Percentiles rank a stretch among this genome's conserved stretches.
Conservation (phyloP, 768 basidiomycete genomes). For the Termitomyces sp. region DNA sequence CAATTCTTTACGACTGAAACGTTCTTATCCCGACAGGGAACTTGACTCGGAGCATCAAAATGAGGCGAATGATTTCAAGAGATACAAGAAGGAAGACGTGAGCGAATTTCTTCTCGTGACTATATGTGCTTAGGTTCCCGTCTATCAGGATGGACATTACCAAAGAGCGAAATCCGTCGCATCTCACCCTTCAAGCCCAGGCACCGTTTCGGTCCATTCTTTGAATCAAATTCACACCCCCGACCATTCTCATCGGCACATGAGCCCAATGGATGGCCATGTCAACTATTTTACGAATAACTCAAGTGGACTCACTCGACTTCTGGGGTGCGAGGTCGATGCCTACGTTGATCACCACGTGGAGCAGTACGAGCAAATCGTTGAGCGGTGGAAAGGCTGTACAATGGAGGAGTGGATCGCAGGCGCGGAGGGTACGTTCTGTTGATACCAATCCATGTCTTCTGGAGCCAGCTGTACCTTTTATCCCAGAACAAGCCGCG, state of each 20-base stretch:
- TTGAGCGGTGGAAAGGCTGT: conserved; percentile 48
- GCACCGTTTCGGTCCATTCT: conserved; percentile 4
- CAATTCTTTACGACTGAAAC: conserved; percentile 5
- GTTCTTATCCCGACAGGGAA: conserved; percentile 6
- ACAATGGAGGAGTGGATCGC: conserved; percentile 51
- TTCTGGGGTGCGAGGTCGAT: conserved; percentile 44
- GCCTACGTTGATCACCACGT: conserved; percentile 36
- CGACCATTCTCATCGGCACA: conserved; percentile 6
- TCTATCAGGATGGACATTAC: conserved; percentile 12
- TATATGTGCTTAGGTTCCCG: neutral
- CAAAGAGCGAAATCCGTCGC: conserved; percentile 7
- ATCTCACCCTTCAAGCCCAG: conserved; percentile 7
- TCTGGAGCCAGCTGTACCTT: neutral
- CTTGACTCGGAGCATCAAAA: conserved; percentile 4
- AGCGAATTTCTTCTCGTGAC: neutral
- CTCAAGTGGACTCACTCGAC: conserved; percentile 28
- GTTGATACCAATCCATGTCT: neutral
- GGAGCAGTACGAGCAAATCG: conserved; percentile 41
- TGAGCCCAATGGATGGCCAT: conserved; percentile 5
- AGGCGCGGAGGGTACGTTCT: conserved; percentile 45
- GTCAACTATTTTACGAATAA: neutral
- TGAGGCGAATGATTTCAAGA: conserved; percentile 5
- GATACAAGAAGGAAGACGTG: conserved; percentile 12
- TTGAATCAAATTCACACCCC: conserved; percentile 3
- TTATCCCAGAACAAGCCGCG: conserved; percentile 37